Evolutionary conservation across 129 eudicot genomes (phyloP).

Genomic region (Flaveria trinervia): DNA sequence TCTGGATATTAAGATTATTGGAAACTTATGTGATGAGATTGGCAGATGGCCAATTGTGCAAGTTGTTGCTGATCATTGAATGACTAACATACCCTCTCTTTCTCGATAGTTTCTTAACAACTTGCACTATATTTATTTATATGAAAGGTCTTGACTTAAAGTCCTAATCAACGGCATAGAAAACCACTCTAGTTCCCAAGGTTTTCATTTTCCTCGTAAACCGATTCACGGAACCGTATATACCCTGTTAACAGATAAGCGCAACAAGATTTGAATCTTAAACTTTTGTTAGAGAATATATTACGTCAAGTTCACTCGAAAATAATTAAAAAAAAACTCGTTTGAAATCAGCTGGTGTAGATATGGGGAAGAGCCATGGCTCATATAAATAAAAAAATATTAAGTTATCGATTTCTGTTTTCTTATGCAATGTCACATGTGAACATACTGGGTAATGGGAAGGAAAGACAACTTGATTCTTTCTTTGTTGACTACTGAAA

Average conservation of each 20-base stretch:
- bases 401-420: too few species aligned
- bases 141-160: neutral
- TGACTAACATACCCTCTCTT: neutral
- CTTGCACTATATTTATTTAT: neutral
- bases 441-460: neutral
- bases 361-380: too few species aligned
- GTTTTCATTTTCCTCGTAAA: neutral
- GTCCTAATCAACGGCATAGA: constrained; percentile 10
- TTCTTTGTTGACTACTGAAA: constrained; percentile 11
- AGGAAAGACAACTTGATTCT: neutral
- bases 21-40: neutral
- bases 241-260: too few species aligned
- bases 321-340: too few species aligned
- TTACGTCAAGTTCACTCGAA: too few species aligned
- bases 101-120: neutral
- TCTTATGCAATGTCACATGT: too few species aligned
- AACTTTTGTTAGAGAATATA: too few species aligned
- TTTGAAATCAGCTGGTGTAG: too few species aligned
- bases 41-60: neutral
- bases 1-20: neutral
- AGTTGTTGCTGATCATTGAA: neutral
- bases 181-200: neutral
- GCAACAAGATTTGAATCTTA: too few species aligned
- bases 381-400: too few species aligned
- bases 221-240: too few species aligned